Percentiles rank a stretch among this genome's conserved stretches.
These are phyloP conservation scores for Teratosphaeriaceae sp. DNA, from an alignment of 2,329 filamentous ascomycete genomes.

Conservation along the genomic window DNA sequence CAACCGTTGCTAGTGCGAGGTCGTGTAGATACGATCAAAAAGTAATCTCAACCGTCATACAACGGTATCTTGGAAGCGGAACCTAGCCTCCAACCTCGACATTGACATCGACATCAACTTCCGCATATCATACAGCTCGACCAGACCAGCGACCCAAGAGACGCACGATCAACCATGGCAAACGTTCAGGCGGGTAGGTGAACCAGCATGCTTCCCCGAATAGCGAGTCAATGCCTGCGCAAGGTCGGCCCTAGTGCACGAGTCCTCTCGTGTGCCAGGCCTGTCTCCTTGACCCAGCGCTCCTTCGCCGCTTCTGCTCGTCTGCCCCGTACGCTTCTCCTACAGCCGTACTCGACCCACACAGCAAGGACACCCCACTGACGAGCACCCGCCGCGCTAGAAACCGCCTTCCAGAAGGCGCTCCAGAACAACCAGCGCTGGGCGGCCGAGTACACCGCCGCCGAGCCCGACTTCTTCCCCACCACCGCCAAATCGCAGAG, in stretches of 20 bases:
- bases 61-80: too few relatives aligned
- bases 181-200: slow-evolving; percentile 1
- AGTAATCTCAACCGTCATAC: background rate
- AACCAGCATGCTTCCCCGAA: background rate
- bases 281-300: background rate
- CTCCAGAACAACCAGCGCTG: slow-evolving; percentile 65
- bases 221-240: slow-evolving; percentile 2
- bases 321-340: background rate
- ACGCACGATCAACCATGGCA: background rate
- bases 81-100: too few relatives aligned
- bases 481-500: slow-evolving; percentile 61
- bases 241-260: background rate
- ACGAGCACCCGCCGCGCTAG: slow-evolving; percentile 5
- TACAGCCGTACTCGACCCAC: too few relatives aligned
- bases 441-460: slow-evolving; percentile 57
- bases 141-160: background rate
- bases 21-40: background rate
- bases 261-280: background rate
- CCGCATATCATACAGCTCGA: background rate
- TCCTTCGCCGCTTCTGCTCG: background rate
- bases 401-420: slow-evolving; percentile 37
- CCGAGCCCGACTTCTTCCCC: slow-evolving; percentile 65
- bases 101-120: too few relatives aligned
- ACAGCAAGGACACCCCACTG: too few relatives aligned
- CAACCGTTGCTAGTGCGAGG: background rate